Evolutionary conservation across 2,329 filamentous ascomycete genomes (phyloP).

Genomic region (Pseudogymnoascus sp.): DNA sequence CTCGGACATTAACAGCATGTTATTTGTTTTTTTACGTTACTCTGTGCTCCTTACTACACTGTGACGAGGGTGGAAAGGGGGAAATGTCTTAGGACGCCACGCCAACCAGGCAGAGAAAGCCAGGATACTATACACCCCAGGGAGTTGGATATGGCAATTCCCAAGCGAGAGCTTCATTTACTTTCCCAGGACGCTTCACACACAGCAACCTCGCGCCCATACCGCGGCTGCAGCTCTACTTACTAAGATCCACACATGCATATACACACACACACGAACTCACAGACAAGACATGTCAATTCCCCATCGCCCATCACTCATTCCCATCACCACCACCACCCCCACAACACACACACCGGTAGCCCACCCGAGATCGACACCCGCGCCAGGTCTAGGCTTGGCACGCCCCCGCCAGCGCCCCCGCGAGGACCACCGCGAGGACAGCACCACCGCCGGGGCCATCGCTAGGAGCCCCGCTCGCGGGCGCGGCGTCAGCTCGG

Average conservation of each 20-base stretch:
- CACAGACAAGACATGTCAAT: not conserved
- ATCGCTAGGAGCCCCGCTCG: not conserved
- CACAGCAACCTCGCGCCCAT: not conserved
- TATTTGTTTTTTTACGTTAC: not conserved
- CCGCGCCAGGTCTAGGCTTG: not conserved
- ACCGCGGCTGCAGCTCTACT: too few relatives aligned
- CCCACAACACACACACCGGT: not conserved
- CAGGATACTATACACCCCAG: not conserved
- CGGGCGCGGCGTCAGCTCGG: not conserved
- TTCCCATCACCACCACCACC: not conserved
- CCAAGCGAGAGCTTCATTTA: too few relatives aligned
- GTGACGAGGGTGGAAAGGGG: not conserved
- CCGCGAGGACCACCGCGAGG: too few relatives aligned
- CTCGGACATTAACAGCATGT: not conserved
- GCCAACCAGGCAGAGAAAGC: not conserved
- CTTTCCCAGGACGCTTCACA: too few relatives aligned
- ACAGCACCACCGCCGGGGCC: too few relatives aligned
- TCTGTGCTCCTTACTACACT: not conserved
- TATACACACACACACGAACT: too few relatives aligned
- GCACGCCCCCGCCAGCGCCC: not conserved
- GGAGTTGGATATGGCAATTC: not conserved
- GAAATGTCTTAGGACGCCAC: not conserved
- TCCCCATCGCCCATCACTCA: not conserved
- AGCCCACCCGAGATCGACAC: conserved; percentile 5
- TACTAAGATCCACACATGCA: too few relatives aligned